Evolutionary conservation across 495 filamentous ascomycete genomes (phyloP).

Genomic region (Chaetomidium leptoderma): DNA sequence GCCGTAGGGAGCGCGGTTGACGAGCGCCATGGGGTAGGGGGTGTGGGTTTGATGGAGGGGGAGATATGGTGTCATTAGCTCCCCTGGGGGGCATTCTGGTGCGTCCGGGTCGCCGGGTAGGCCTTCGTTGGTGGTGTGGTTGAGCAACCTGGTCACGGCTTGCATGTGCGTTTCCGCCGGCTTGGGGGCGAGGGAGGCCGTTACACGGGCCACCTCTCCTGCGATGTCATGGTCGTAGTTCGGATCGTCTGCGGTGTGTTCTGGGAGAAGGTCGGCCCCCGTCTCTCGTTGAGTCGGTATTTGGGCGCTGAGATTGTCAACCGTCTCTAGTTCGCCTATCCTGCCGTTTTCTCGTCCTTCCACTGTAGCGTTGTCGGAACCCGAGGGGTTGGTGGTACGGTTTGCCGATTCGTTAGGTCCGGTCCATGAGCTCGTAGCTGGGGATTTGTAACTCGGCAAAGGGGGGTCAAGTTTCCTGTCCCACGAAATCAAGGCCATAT

Average conservation of each 20-base stretch:
- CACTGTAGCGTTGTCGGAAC: neutral
- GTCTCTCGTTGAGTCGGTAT: too few species aligned
- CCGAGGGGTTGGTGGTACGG: neutral
- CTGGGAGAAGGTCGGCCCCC: slow-evolving; percentile 45
- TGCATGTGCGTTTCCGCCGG: slow-evolving; percentile 49
- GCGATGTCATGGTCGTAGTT: slow-evolving; percentile 60
- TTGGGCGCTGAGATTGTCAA: too few species aligned
- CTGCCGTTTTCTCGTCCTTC: too few species aligned
- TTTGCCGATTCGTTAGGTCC: neutral
- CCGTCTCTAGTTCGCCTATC: too few species aligned
- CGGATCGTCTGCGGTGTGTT: slow-evolving; percentile 54
- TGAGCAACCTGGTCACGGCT: slow-evolving; percentile 59
- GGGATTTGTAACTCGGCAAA: slow-evolving; percentile 51
- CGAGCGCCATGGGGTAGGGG: slow-evolving; percentile 66
- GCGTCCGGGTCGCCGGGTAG: slow-evolving; percentile 45
- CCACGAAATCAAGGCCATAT: slow-evolving; percentile 68
- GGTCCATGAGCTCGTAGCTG: slow-evolving; percentile 37
- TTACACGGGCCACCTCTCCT: slow-evolving; percentile 56
- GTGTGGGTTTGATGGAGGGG: slow-evolving; percentile 48
- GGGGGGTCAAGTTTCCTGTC: slow-evolving; percentile 58
- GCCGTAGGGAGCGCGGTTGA: slow-evolving; percentile 63
- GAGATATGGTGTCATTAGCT: slow-evolving; percentile 62
- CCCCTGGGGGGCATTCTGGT: slow-evolving; percentile 46
- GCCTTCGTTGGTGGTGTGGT: slow-evolving; percentile 53
- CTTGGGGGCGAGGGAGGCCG: slow-evolving; percentile 47